phyloP scores from a whole-genome alignment of 1,139 yeast species.

The Saccharomyces uvarum region DNA sequence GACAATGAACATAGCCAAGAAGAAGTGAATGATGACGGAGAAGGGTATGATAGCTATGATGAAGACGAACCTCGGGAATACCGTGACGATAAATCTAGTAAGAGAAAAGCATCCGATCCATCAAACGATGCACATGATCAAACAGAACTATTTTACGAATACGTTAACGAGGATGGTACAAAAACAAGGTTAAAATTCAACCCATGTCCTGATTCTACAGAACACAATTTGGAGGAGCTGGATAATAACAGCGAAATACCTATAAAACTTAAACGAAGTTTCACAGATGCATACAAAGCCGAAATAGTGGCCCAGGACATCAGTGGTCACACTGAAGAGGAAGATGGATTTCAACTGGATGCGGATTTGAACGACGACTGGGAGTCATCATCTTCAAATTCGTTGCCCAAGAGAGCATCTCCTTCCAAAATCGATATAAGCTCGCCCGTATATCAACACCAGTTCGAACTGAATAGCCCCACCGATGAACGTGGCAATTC shows the following conservation, averaged over 20 bases:
- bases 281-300: background rate
- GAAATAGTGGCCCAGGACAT: constrained; percentile 2
- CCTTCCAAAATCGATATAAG: constrained; percentile 4
- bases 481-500: background rate
- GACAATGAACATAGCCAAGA: constrained; percentile 16
- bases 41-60: constrained; percentile 12
- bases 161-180: constrained; percentile 36
- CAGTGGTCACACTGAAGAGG: constrained; percentile 9
- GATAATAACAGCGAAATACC: constrained; percentile 14
- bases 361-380: background rate
- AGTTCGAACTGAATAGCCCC: constrained; percentile 20
- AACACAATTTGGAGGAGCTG: constrained; percentile 16
- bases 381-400: background rate
- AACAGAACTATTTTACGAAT: constrained; percentile 31
- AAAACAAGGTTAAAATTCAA: constrained; percentile 18
- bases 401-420: constrained; percentile 6
- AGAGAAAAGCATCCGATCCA: background rate
- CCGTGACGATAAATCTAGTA: constrained; percentile 13
- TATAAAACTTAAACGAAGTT: background rate
- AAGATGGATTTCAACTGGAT: constrained; percentile 30
- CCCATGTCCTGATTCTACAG: constrained; percentile 12
- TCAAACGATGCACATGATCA: constrained; percentile 23
- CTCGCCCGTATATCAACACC: constrained; percentile 17
- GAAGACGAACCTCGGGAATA: constrained; percentile 17
- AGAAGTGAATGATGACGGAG: constrained; percentile 13